Conservation (phyloP, 2,329 filamentous ascomycete species). For the Aspergillus sp. region DNA sequence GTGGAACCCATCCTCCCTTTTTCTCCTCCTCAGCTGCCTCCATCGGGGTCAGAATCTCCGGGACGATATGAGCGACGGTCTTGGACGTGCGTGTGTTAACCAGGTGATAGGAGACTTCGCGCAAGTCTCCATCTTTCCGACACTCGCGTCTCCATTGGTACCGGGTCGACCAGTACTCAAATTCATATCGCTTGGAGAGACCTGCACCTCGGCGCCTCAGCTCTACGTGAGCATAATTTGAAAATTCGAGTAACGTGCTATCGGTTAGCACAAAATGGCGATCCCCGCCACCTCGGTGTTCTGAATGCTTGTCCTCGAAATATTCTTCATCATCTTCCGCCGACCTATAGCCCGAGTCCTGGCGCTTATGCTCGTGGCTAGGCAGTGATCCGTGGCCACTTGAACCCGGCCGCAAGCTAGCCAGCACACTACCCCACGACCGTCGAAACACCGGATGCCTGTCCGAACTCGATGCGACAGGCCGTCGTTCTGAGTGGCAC, state of each 20-base stretch:
- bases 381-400: constrained; percentile 50
- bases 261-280: constrained; percentile 62
- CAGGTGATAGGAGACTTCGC: constrained; percentile 76
- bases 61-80: constrained; percentile 80
- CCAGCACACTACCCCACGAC: constrained; percentile 63
- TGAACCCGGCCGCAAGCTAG: constrained; percentile 58
- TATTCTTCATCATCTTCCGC: constrained; percentile 46
- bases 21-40: constrained; percentile 71
- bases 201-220: constrained; percentile 69
- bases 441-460: constrained; percentile 56
- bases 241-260: constrained; percentile 87
- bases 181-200: constrained; percentile 76
- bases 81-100: constrained; percentile 65
- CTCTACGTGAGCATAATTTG: constrained; percentile 93
- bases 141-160: constrained; percentile 81
- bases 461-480: constrained; percentile 57
- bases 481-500: constrained; percentile 72
- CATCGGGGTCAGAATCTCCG: constrained; percentile 70
- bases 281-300: constrained; percentile 15
- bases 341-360: constrained; percentile 61
- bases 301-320: constrained; percentile 20
- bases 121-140: constrained; percentile 65
- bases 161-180: constrained; percentile 86
- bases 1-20: constrained; percentile 86
- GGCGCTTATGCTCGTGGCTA: constrained; percentile 50